These are phyloP conservation scores for Climacium dendroides DNA, from an alignment of 225 moss, liverwort and hornwort species.

Conservation along the genomic window DNA sequence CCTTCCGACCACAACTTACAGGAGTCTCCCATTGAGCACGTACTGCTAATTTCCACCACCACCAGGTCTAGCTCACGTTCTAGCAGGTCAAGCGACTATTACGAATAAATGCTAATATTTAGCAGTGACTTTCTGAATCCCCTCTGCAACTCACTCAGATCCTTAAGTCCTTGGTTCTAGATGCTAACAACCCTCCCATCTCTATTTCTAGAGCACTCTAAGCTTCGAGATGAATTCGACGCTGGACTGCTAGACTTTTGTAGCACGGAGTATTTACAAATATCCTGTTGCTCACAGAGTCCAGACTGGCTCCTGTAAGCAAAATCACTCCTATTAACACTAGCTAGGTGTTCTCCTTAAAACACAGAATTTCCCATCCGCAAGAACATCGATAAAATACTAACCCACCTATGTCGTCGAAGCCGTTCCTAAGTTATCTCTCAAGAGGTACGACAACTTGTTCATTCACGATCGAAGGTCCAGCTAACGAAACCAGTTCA, in stretches of 20 bases:
- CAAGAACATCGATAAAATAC: background rate
- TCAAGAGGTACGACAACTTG: background rate
- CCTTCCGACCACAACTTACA: conserved; percentile 10
- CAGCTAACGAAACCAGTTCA: background rate
- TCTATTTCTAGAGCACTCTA: background rate
- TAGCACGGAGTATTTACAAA: background rate
- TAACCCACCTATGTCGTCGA: background rate
- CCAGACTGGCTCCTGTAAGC: background rate
- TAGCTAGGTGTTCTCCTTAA: background rate
- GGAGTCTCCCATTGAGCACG: background rate
- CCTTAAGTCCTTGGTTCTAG: background rate
- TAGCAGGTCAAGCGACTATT: background rate
- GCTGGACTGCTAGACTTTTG: background rate
- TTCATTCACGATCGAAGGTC: background rate
- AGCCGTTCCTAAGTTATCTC: background rate
- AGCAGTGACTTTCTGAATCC: background rate
- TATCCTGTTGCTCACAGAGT: background rate
- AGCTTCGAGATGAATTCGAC: background rate
- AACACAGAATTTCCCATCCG: background rate
- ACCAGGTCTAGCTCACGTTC: background rate
- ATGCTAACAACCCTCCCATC: background rate
- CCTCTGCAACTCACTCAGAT: background rate
- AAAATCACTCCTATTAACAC: too few relatives aligned
- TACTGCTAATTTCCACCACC: background rate
- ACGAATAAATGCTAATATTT: background rate